phyloP scores from a whole-genome alignment of 768 basidiomycete species.

The Lactarius tabidus region DNA sequence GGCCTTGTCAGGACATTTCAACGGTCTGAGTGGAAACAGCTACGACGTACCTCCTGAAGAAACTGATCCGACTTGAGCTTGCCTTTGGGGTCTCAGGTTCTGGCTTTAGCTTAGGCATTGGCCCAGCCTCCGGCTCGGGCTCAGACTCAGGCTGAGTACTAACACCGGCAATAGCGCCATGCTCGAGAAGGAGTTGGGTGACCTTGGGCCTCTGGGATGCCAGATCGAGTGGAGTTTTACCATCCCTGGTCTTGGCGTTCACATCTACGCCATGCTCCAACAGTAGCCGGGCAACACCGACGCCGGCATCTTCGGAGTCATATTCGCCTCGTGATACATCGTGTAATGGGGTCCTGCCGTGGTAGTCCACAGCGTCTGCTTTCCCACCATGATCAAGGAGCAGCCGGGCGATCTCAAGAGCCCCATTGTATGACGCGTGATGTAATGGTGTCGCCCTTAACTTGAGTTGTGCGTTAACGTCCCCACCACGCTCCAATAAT shows the following conservation, averaged over 20 bases:
- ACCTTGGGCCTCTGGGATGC: neutral
- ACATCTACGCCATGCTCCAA: neutral
- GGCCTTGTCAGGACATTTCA: neutral
- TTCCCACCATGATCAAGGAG: neutral
- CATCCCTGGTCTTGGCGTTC: neutral
- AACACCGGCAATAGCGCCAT: too few species aligned
- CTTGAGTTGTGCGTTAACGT: neutral
- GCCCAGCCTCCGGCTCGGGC: too few species aligned
- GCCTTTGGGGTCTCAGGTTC: neutral
- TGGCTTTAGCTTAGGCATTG: too few species aligned
- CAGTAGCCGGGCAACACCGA: neutral
- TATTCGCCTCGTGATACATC: neutral
- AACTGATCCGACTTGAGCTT: neutral
- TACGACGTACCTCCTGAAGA: neutral
- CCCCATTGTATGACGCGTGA: neutral
- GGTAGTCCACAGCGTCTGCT: neutral
- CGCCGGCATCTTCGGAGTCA: neutral
- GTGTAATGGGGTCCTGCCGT: neutral
- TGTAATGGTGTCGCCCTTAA: neutral
- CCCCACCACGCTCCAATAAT: neutral
- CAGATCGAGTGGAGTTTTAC: neutral
- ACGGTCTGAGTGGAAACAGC: neutral
- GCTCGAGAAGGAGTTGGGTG: neutral
- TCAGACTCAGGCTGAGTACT: too few species aligned
- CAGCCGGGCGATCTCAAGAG: neutral